A percentile compares a stretch with the other conserved stretches of the same genome.
phyloP scores from a whole-genome alignment of 2,329 filamentous ascomycete species.

The Teratosphaeria nubilosa region DNA sequence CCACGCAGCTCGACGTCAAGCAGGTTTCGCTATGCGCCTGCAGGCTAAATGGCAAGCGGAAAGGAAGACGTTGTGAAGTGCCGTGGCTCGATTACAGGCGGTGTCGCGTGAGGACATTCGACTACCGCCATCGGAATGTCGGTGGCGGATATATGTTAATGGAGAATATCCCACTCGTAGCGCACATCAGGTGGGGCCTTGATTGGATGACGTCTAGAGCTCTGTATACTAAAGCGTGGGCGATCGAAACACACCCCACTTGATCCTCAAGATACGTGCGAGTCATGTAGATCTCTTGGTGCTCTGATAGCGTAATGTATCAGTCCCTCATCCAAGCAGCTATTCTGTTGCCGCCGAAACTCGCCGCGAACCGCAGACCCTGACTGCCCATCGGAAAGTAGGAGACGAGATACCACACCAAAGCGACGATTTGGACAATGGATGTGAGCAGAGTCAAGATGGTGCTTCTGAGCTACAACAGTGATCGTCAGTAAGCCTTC shows the following conservation, averaged over 20 bases:
- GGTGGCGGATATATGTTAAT: background rate
- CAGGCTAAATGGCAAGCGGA: background rate
- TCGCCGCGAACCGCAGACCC: constrained; percentile 74
- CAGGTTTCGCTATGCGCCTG: background rate
- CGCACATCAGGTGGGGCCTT: background rate
- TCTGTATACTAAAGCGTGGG: background rate
- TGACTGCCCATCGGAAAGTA: constrained; percentile 97
- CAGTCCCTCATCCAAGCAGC: constrained; percentile 79
- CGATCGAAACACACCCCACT: background rate
- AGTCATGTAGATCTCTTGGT: background rate
- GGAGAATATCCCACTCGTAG: background rate
- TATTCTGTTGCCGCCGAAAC: constrained; percentile 74
- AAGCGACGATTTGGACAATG: constrained; percentile 69
- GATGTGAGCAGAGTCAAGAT: constrained; percentile 77
- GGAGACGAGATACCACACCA: constrained; percentile 89
- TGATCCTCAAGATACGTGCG: background rate
- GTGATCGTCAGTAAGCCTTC: constrained; percentile 8
- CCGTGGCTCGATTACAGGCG: background rate
- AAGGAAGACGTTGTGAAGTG: background rate
- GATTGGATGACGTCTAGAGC: background rate
- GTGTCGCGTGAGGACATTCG: background rate
- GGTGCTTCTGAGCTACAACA: constrained; percentile 63
- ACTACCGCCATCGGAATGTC: background rate
- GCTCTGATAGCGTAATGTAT: constrained; percentile 1
- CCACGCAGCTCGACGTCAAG: background rate